Evolutionary conservation across 73 alveolate species (phyloP).

Genomic region (Halteria grandinella): DNA sequence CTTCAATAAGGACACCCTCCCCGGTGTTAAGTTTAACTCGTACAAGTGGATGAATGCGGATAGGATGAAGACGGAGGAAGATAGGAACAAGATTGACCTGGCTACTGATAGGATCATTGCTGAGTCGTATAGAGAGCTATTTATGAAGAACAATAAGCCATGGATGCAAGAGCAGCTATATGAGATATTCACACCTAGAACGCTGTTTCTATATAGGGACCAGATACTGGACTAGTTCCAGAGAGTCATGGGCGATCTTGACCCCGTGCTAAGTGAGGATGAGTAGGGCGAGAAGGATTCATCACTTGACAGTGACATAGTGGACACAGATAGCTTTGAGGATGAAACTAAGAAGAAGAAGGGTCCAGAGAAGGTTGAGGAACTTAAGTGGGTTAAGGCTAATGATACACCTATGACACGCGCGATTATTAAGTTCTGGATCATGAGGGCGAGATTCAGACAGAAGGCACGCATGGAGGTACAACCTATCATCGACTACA

Average conservation of each 20-base stretch:
- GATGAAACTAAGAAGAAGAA: constrained; percentile 19
- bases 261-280: constrained; percentile 30
- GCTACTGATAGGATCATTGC: constrained; percentile 79
- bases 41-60: constrained; percentile 61
- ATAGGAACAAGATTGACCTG: constrained; percentile 67
- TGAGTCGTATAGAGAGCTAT: constrained; percentile 73
- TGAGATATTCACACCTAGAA: constrained; percentile 80
- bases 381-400: constrained; percentile 60
- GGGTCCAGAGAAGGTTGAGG: constrained; percentile 36
- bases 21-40: constrained; percentile 40
- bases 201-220: constrained; percentile 71
- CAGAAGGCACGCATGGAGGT: constrained; percentile 49
- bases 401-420: constrained; percentile 32
- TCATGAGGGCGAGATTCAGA: constrained; percentile 57
- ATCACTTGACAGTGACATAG: constrained; percentile 3
- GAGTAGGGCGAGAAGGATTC: neutral
- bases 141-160: constrained; percentile 74
- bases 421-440: constrained; percentile 64
- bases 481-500: constrained; percentile 26
- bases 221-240: constrained; percentile 69
- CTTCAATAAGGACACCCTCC: constrained; percentile 29
- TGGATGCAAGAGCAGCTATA: constrained; percentile 81
- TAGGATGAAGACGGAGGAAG: constrained; percentile 74
- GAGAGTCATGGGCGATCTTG: constrained; percentile 57
- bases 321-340: constrained; percentile 3